A percentile compares a stretch with the other conserved stretches of the same genome.
These are phyloP conservation scores for Bondarzewia mesenterica DNA, from an alignment of 1,284 basidiomycete genomes.

Conservation along the genomic window DNA sequence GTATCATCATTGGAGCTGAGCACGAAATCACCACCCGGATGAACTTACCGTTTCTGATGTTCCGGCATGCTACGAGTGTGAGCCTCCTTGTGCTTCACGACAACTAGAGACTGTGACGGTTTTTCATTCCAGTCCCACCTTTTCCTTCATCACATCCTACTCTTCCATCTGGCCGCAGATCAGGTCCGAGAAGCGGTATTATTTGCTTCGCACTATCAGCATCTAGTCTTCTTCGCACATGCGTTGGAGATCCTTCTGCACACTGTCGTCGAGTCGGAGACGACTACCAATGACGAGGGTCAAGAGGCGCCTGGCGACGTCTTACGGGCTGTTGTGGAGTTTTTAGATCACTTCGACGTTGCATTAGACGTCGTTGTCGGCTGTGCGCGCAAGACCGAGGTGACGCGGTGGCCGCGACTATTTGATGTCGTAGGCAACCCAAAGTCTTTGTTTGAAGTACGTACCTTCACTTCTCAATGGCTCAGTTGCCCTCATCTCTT, in stretches of 20 bases:
- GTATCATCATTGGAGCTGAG: slow-evolving; percentile 95
- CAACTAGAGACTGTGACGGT: not conserved
- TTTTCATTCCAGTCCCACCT: slow-evolving; percentile 66
- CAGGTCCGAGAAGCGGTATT: slow-evolving; percentile 76
- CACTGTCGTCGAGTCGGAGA: slow-evolving; percentile 89
- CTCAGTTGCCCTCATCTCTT: slow-evolving; percentile 1
- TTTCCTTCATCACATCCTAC: slow-evolving; percentile 89
- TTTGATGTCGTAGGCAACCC: slow-evolving; percentile 91
- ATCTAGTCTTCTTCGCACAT: slow-evolving; percentile 90
- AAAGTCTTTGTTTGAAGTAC: slow-evolving; percentile 82
- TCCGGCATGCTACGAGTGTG: slow-evolving; percentile 86
- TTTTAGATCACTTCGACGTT: slow-evolving; percentile 90
- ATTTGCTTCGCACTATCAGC: slow-evolving; percentile 83
- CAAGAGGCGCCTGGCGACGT: slow-evolving; percentile 28
- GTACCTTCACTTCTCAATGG: slow-evolving; percentile 7
- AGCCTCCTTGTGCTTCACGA: slow-evolving; percentile 19
- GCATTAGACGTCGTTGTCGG: slow-evolving; percentile 91
- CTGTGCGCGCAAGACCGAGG: slow-evolving; percentile 95
- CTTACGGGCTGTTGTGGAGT: slow-evolving; percentile 74
- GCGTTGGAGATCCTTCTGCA: slow-evolving; percentile 92
- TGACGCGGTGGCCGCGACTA: slow-evolving; percentile 82
- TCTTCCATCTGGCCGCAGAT: slow-evolving; percentile 69
- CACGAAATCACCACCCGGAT: slow-evolving; percentile 74
- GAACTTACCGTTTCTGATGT: slow-evolving; percentile 86
- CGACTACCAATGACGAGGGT: slow-evolving; percentile 22